phyloP scores from a whole-genome alignment of 345 rosid genomes.

The Salix viminalis region DNA sequence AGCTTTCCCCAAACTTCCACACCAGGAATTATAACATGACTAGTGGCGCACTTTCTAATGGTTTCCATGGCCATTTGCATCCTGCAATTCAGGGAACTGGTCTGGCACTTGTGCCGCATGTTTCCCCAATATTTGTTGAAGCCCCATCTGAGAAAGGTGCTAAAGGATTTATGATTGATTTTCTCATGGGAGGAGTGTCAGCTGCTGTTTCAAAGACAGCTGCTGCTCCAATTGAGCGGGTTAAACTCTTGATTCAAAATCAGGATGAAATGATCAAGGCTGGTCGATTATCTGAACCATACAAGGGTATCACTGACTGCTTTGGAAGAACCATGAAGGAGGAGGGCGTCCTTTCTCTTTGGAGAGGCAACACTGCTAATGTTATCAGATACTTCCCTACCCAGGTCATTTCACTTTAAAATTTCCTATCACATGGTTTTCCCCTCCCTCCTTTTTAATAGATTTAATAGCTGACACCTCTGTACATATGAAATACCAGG shows the following conservation, averaged over 20 bases:
- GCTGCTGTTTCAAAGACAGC: conserved; percentile 31
- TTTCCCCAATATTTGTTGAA: conserved; percentile 18
- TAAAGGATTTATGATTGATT: conserved; percentile 20
- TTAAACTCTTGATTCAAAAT: conserved; percentile 31
- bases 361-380: conserved; percentile 33
- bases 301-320: conserved; percentile 29
- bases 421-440: neutral
- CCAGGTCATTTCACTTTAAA: conserved; percentile 11
- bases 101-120: neutral
- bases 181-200: conserved; percentile 32
- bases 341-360: conserved; percentile 24
- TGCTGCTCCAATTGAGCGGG: conserved; percentile 31
- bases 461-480: neutral
- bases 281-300: conserved; percentile 25
- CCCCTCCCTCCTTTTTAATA: neutral
- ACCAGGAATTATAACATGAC: conserved; percentile 5
- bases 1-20: conserved; percentile 35
- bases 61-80: neutral
- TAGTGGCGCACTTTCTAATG: neutral
- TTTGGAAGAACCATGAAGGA: conserved; percentile 29
- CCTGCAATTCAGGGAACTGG: conserved; percentile 6
- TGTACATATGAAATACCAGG: neutral
- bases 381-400: conserved; percentile 35
- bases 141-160: conserved; percentile 33
- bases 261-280: conserved; percentile 34